Evolutionary conservation across 305 asterid species (phyloP).

Genomic region (Lippia alba): DNA sequence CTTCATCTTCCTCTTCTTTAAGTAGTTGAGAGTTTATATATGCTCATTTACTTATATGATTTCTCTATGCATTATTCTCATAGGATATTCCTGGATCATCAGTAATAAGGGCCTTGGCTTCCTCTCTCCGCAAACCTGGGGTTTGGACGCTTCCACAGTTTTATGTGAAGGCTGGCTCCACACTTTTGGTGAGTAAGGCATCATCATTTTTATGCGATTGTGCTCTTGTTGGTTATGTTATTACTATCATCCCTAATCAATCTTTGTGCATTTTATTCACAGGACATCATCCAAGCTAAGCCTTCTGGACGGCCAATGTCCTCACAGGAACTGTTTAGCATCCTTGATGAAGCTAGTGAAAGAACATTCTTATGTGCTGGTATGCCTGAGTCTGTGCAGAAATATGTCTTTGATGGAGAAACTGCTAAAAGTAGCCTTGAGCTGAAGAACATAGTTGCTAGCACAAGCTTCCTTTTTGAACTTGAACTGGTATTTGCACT

Average conservation of each 20-base stretch:
- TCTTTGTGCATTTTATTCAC: slow-evolving; percentile 26
- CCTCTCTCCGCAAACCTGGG: slow-evolving; percentile 62
- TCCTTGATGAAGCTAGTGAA: slow-evolving; percentile 98
- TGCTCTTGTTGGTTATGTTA: slow-evolving; percentile 20
- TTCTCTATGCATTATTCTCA: slow-evolving; percentile 34
- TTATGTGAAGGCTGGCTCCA: slow-evolving; percentile 77
- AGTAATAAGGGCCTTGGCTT: slow-evolving; percentile 55
- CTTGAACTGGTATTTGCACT: slow-evolving; percentile 74
- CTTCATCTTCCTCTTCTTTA: background rate
- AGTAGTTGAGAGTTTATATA: slow-evolving; percentile 8
- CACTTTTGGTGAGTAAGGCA: slow-evolving; percentile 69
- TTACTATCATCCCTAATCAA: slow-evolving; percentile 22
- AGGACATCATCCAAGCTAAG: slow-evolving; percentile 84
- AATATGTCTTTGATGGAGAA: slow-evolving; percentile 76
- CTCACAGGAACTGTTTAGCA: slow-evolving; percentile 74
- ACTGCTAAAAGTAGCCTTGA: slow-evolving; percentile 72
- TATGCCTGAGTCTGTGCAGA: slow-evolving; percentile 77
- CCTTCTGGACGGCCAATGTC: slow-evolving; percentile 70
- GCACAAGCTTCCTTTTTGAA: slow-evolving; percentile 81
- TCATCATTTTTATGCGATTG: slow-evolving; percentile 20
- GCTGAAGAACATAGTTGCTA: slow-evolving; percentile 82
- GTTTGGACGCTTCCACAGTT: slow-evolving; percentile 76
- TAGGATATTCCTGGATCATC: slow-evolving; percentile 84
- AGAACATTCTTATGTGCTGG: slow-evolving; percentile 93
- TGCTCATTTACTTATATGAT: slow-evolving; percentile 8